A percentile compares a stretch with the other conserved stretches of the same genome.
These are phyloP conservation scores for Pelargonium citronellum DNA, from an alignment of 441 rosid genomes.

Conservation along the genomic window DNA sequence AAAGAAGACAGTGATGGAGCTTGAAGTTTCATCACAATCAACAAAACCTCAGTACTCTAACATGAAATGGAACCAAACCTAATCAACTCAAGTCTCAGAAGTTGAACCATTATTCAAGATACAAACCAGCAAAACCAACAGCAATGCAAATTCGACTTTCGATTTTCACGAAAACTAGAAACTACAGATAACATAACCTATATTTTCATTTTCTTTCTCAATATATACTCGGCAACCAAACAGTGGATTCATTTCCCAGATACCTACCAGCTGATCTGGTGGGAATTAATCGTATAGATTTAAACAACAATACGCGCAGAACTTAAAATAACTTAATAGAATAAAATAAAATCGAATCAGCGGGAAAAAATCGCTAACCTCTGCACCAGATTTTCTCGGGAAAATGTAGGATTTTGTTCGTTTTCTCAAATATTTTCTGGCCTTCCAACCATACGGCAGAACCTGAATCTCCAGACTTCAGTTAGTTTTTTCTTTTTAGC, in stretches of 20 bases:
- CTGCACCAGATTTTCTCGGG: background rate
- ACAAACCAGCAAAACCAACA: background rate
- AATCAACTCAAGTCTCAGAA: background rate
- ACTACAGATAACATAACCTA: background rate
- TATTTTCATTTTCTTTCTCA: background rate
- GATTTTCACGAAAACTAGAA: background rate
- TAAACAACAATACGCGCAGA: too few species aligned
- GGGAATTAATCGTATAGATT: too few species aligned
- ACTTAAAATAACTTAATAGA: too few species aligned
- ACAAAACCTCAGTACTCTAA: background rate
- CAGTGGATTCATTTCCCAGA: background rate
- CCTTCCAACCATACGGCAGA: background rate
- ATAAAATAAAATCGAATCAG: too few species aligned
- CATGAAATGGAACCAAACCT: background rate
- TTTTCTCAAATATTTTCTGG: background rate
- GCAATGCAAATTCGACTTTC: background rate
- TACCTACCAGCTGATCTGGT: too few species aligned
- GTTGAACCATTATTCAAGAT: background rate
- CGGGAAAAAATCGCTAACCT: conserved; percentile 2
- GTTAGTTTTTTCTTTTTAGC: background rate
- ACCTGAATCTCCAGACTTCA: background rate
- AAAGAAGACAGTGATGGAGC: background rate
- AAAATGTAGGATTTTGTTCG: background rate
- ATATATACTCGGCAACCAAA: background rate
- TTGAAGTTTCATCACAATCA: background rate